Base-by-base conservation (phyloP, 2,329 filamentous ascomycete species). In the Trichoderma lentiforme region DNA sequence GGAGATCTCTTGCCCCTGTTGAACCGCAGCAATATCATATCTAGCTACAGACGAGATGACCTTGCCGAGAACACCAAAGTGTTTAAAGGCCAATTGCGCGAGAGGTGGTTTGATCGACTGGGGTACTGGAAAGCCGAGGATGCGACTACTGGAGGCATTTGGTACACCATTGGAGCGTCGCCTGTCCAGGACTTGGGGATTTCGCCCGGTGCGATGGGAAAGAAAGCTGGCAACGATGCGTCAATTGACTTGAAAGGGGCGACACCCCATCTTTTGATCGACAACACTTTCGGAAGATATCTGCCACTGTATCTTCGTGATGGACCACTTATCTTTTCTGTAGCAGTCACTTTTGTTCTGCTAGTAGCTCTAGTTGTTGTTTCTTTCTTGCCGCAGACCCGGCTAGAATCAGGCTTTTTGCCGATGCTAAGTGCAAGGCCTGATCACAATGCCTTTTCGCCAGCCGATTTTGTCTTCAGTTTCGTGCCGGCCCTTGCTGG, bases 381-480 rank as follows among this genome's bases (percentile, higher is more conserved):
- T 73, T 94, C 92, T 74, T 98, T 97, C 80, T 84, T 95, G 73
- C 90, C 91, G 51, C 84, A 86, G 6, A 90, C 88, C 9, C 87
- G 88, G 12, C 85, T 97, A 34, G 82, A 87, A 47, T 80, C 85
- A 8, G 95, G 94, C 9, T 98, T 97, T 80, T 80, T 86, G 7
- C 94, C 95, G 3, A 83, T 86, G 7, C 83, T 97, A 1, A 83
- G 85, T 11, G 89, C 91, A 0, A 83, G 85, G 3, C 89, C 93
- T 1, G 83, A 87, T 4, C 77, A 82, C 0, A 84, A 84, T 30
- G 93, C 92, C 21, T 98, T 97, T 81, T 97, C 93, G 1, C 85
- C 93, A 0, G 93, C 94, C 64, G 94, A 97, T 81, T 98, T 98
- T 82, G 83, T 97, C 65, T 98, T 94, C 84, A 90, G 88, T 73